Base-by-base conservation (phyloP, 2,329 filamentous ascomycete genomes). In the Cercospora sojina region DNA sequence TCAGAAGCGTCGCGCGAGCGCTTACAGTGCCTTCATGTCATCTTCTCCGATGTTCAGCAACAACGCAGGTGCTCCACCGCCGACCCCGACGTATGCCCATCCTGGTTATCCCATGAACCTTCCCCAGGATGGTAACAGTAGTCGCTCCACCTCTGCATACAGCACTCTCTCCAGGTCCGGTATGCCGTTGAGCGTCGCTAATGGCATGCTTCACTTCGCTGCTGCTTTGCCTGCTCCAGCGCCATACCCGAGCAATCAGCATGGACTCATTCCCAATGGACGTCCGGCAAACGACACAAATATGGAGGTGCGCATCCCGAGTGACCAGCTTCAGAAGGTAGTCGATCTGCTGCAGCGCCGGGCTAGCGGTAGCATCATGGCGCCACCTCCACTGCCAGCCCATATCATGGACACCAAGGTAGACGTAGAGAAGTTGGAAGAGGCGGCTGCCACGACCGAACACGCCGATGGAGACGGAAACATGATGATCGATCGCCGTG, bases 301-400 rank as follows among this genome's bases (percentile, higher is more conserved):
- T 57, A 13, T 57, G 12, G 60, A 67, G 27, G 18, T 72, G 1
- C 69, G 72, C 27, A 65, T 77, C 16, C 73, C 75, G 4, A 76
- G 71, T 61, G 74, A 76, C 32, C 75, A 76, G 64, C 51, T 77
- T 9, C 65, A 70, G 25, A 67, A 72, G 41, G 69, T 77, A 18
- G 58, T 60, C 58, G 35, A 38, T 27, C 20, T 47, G 31, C 43
- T 31, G 43, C 57, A 65, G 43, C 57, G 49, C 27, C 38, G 38
- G 2, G 58, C 59, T 20, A 51, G 38, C 35, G 51, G 31, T 18
- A 55, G 47, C 38, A 59, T 65, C 29, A 75, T 75, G 73, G 71
- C 69, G 3, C 73, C 74, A 16, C 74, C 74, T 38, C 74, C 73
- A 8, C 41, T 74, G 43, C 74, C 74, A 20, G 60, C 64, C 27